These are phyloP conservation scores for Fraxinus paxiana DNA, from an alignment of 305 asterid genomes.

Conservation along the genomic window DNA sequence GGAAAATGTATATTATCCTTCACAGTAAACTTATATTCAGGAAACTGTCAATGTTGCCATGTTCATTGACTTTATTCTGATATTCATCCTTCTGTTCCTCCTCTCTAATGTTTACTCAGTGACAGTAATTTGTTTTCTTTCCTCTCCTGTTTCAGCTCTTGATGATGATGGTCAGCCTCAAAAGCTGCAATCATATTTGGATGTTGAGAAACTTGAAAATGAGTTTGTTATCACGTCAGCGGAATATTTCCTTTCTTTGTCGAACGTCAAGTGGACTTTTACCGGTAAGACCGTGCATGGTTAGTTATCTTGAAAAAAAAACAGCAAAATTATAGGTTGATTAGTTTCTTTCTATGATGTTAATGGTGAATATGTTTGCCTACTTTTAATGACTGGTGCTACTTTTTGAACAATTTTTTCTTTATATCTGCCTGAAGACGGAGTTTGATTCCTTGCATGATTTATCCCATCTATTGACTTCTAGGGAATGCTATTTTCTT, in stretches of 20 bases:
- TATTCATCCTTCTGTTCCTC: slow-evolving; percentile 12
- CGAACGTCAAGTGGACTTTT: slow-evolving; percentile 61
- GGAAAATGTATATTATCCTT: slow-evolving; percentile 51
- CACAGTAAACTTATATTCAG: slow-evolving; percentile 4
- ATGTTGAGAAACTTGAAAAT: slow-evolving; percentile 79
- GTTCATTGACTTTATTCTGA: slow-evolving; percentile 14
- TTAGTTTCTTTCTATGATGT: not conserved
- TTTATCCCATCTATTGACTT: not conserved
- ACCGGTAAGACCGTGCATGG: slow-evolving; percentile 45
- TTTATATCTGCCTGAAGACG: slow-evolving; percentile 14
- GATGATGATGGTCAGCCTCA: slow-evolving; percentile 48
- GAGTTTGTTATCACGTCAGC: slow-evolving; percentile 79
- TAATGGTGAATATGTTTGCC: not conserved
- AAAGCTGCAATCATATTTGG: slow-evolving; percentile 52
- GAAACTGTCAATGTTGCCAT: slow-evolving; percentile 9
- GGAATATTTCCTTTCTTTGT: slow-evolving; percentile 65
- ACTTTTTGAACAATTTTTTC: not conserved
- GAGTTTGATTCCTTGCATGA: not conserved
- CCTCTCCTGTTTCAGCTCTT: slow-evolving; percentile 46
- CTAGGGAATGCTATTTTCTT: slow-evolving; percentile 1
- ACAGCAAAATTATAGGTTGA: not conserved
- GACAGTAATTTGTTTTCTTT: not conserved
- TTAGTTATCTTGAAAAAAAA: not conserved
- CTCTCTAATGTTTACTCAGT: slow-evolving; percentile 16
- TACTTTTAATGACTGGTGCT: not conserved